A percentile compares a stretch with the other conserved stretches of the same genome.
Evolutionary conservation across 768 basidiomycete species (phyloP).

Genomic region (Leccinellum albellum): DNA sequence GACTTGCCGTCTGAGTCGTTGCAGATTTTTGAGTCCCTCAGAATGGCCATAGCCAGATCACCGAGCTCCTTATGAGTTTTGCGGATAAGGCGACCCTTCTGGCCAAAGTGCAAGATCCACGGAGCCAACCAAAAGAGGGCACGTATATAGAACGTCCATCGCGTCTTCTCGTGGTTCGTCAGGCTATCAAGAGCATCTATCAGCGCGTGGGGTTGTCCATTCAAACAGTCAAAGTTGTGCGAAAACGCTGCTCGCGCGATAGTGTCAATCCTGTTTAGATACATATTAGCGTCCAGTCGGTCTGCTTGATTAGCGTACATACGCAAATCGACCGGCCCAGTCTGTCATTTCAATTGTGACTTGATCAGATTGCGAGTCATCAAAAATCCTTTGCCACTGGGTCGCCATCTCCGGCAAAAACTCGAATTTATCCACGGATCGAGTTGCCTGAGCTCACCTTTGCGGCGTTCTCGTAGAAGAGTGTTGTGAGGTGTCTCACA

Average conservation of each 20-base stretch:
- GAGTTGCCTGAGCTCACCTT: slow-evolving; percentile 23
- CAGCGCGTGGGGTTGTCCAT: slow-evolving; percentile 44
- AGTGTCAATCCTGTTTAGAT: slow-evolving; percentile 46
- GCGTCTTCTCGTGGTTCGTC: slow-evolving; percentile 57
- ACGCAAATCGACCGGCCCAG: slow-evolving; percentile 63
- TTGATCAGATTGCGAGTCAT: slow-evolving; percentile 37
- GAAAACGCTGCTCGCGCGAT: slow-evolving; percentile 61
- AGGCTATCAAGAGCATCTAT: slow-evolving; percentile 54
- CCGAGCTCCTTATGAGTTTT: slow-evolving; percentile 53
- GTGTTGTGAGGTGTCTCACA: slow-evolving; percentile 45
- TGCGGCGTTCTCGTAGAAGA: slow-evolving; percentile 56
- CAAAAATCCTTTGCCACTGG: slow-evolving; percentile 48
- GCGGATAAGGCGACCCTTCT: slow-evolving; percentile 57
- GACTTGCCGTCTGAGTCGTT: slow-evolving; percentile 44
- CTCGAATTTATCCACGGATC: background rate
- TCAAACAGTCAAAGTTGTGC: slow-evolving; percentile 57
- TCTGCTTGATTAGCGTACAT: slow-evolving; percentile 20
- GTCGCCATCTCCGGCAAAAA: slow-evolving; percentile 34
- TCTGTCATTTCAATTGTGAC: slow-evolving; percentile 51
- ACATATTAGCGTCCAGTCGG: background rate
- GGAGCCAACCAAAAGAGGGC: slow-evolving; percentile 62
- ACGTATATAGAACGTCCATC: slow-evolving; percentile 60
- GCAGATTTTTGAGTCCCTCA: slow-evolving; percentile 48
- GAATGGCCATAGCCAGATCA: slow-evolving; percentile 47
- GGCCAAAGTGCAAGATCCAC: slow-evolving; percentile 50